Evolutionary conservation across 179 eudicot species (phyloP), one percentile per base, ranked within the genome.

Genomic region (Amaranthus tricolor): DNA sequence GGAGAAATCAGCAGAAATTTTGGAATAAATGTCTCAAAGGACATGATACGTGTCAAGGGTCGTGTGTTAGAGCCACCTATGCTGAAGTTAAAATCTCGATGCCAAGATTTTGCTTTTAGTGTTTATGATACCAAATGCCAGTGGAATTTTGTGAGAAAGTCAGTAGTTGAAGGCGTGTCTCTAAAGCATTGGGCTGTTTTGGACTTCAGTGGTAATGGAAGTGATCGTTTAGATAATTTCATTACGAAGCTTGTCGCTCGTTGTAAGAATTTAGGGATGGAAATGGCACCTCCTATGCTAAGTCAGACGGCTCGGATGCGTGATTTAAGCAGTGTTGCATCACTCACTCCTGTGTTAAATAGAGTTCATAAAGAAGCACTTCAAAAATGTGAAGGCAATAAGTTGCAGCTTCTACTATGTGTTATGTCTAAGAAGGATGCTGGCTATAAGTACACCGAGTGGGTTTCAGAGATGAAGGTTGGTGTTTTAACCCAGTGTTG

Each of bases 401-500:
- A n/a, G 59, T 60, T 88, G 8, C 92, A 91, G 52, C 80, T 91
- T 55, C 75, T 91, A 52, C 77, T 91, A n/a, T 91, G 92, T 66
- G 89, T 80, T 66, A 89, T 91, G 91, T 15, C 76, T 15, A 19
- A 47, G 5, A 73, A 58, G 66, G 76, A 88, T 74, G 62, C 72
- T 21, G 91, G 90, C 43, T 88, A 89, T 79, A 85, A 80, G 74
- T 72, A 54, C 54, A 87, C 89, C 24, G 89, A 91, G 76, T 88
- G 86, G 89, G 66, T 91, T 24, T 82, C 88, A 0, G 96, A 91
- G 87, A 84, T 86, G 2, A 57, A 79, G 72, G 53, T 88, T 16
- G 96, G 96, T 21, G 48, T 91, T 43, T 62, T 89, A 52, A 91
- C 94, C 53, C 96, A 89, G 20, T 88, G 90, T 31, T 89, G 88